phyloP scores from a whole-genome alignment of 2,329 filamentous ascomycete genomes.

The Aspergillus udagawae region DNA sequence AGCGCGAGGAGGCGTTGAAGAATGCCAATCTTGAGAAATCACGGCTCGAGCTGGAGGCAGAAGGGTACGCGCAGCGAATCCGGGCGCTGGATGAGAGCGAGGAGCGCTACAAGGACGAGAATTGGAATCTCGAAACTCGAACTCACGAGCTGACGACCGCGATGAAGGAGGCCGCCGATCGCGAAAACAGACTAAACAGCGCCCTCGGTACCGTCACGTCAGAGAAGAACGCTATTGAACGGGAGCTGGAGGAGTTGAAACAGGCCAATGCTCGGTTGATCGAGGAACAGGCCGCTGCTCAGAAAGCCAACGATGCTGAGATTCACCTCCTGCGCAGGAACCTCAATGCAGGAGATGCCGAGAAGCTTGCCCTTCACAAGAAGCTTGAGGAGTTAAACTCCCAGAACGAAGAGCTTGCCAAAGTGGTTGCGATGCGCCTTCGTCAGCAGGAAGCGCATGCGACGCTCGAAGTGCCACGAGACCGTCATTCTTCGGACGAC shows the following conservation, averaged over 20 bases:
- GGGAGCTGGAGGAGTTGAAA: slow-evolving; percentile 88
- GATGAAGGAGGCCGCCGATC: slow-evolving; percentile 72
- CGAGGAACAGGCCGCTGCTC: slow-evolving; percentile 72
- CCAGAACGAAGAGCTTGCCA: slow-evolving; percentile 88
- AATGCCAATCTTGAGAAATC: slow-evolving; percentile 70
- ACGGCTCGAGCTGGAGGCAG: slow-evolving; percentile 75
- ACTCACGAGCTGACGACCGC: slow-evolving; percentile 75
- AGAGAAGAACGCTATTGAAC: slow-evolving; percentile 74
- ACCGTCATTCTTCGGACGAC: slow-evolving; percentile 60
- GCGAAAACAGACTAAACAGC: slow-evolving; percentile 76
- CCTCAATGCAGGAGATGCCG: slow-evolving; percentile 71
- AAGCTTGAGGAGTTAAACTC: slow-evolving; percentile 82
- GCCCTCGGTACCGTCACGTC: slow-evolving; percentile 64
- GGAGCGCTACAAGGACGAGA: slow-evolving; percentile 95
- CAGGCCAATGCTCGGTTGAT: slow-evolving; percentile 70
- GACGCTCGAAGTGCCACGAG: slow-evolving; percentile 55
- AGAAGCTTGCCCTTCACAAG: slow-evolving; percentile 71
- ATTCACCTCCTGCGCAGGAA: slow-evolving; percentile 78
- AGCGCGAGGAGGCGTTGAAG: slow-evolving; percentile 84
- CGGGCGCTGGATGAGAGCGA: slow-evolving; percentile 88
- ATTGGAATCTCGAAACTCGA: slow-evolving; percentile 93
- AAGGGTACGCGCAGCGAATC: slow-evolving; percentile 74
- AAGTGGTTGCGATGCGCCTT: slow-evolving; percentile 71
- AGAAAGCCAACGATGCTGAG: slow-evolving; percentile 87
- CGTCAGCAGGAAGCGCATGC: slow-evolving; percentile 63